Base-by-base conservation (phyloP, 2,329 filamentous ascomycete species). In the Pestalotiopsis sp. region DNA sequence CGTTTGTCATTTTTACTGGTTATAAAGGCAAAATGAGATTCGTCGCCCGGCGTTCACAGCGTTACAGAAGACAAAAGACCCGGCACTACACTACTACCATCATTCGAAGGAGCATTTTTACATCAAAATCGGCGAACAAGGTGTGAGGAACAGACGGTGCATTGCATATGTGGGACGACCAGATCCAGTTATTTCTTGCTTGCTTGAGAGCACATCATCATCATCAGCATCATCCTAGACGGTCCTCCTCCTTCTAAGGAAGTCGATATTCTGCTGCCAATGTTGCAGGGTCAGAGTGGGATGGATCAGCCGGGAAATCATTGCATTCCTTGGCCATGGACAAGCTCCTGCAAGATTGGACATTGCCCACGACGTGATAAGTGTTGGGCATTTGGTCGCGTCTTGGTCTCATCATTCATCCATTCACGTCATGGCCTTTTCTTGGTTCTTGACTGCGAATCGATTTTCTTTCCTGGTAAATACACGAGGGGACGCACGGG, bases 1-100 rank as follows among this genome's bases (percentile, higher is more conserved):
- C n/a, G 13, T n/a, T 31, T 66, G 52, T 57, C 64, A 57, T 56
- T 25, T 31, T 31, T 20, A 49, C 27, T 63, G 60, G 60, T 66
- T 56, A 57, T 66, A 31, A 66, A 57, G 64, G 52, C 52, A 66
- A 56, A 57, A 66, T 45, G 64, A 56, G 49, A 27, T 38, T 27
- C 52, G 64, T 66, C 41, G 52, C 36, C 25, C 27, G 41, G 64
- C 52, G 64, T 58, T 57, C 57, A 27, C 64, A 66, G 52, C 52
- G 20, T 49, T 31, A 66, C 56, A 66, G 59, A 61, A 66, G 57
- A 66, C 27, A 66, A 66, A 66, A 66, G 36, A 61, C 27, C 25
- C 59, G 57, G 65, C 65, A 52, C 14, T 52, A 52, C 31, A 36
- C 27, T 60, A 36, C 27, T 60, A 66, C 31, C 56, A 39, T 66